These are phyloP conservation scores for Lolium multiflorum DNA, from an alignment of 176 grass and related monocot genomes.

Conservation along the genomic window DNA sequence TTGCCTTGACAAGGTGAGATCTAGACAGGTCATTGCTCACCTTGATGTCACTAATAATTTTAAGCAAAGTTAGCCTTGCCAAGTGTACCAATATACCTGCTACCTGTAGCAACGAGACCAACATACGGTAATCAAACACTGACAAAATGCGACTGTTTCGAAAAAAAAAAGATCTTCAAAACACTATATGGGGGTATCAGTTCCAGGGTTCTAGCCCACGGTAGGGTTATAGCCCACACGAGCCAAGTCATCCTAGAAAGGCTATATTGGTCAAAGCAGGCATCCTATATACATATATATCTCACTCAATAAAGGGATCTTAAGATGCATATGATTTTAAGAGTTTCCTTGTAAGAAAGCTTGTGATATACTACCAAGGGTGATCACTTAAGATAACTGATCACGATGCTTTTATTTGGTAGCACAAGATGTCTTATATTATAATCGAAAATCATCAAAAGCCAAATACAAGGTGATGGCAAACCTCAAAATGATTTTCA, in stretches of 20 bases:
- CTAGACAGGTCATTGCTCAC: conserved; percentile 46
- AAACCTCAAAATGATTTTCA: conserved; percentile 81
- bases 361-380: conserved; percentile 15
- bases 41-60: conserved; percentile 47
- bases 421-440: conserved; percentile 14
- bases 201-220: not conserved
- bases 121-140: conserved; percentile 33
- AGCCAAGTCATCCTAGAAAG: not conserved
- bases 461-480: not conserved
- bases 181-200: not conserved
- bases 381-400: not conserved
- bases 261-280: not conserved
- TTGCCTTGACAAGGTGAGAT: conserved; percentile 57
- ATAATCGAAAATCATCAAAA: conserved; percentile 10
- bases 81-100: conserved; percentile 67
- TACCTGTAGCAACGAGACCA: conserved; percentile 53
- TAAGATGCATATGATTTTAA: not conserved
- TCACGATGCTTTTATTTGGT: conserved; percentile 6
- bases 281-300: conserved; percentile 11
- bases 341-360: not conserved
- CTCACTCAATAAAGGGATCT: not conserved
- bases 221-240: not conserved
- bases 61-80: conserved; percentile 73
- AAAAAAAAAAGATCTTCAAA: conserved; percentile 7
- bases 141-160: conserved; percentile 5